Percentiles rank a stretch among this genome's conserved stretches.
Conservation (phyloP, 2,329 filamentous ascomycete species). For the Clonostachys chloroleuca region DNA sequence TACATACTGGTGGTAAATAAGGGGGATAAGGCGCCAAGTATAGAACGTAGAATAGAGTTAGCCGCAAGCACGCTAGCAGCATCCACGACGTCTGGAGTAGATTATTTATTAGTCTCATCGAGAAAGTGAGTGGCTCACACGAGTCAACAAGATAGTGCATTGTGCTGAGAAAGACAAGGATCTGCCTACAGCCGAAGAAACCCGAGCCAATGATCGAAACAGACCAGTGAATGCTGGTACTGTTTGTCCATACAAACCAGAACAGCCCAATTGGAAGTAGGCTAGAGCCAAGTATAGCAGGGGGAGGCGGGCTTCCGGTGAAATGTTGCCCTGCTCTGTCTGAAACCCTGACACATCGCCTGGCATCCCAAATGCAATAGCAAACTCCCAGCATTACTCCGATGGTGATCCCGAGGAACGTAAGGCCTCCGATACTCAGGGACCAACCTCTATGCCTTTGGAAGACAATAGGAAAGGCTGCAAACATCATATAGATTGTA, state of each 20-base stretch:
- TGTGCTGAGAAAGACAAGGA: slow-evolving; percentile 54
- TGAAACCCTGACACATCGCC: background rate
- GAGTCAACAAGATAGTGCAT: slow-evolving; percentile 60
- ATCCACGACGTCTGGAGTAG: slow-evolving; percentile 51
- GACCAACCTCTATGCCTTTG: slow-evolving; percentile 46
- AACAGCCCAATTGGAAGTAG: slow-evolving; percentile 51
- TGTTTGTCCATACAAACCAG: slow-evolving; percentile 56
- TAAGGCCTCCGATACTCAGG: slow-evolving; percentile 43
- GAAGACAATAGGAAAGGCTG: slow-evolving; percentile 50
- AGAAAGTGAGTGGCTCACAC: slow-evolving; percentile 9
- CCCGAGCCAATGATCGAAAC: slow-evolving; percentile 29
- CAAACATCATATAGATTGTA: slow-evolving; percentile 43
- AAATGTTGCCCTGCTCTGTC: slow-evolving; percentile 5
- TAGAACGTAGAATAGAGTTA: slow-evolving; percentile 60
- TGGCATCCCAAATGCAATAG: slow-evolving; percentile 34
- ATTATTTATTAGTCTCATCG: too few species aligned
- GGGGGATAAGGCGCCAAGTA: slow-evolving; percentile 64
- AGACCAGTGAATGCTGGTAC: slow-evolving; percentile 44
- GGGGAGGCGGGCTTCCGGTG: slow-evolving; percentile 51
- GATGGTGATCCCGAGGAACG: slow-evolving; percentile 56
- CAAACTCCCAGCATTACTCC: slow-evolving; percentile 49
- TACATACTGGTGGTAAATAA: slow-evolving; percentile 56
- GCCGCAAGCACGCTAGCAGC: slow-evolving; percentile 66
- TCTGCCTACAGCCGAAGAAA: slow-evolving; percentile 47
- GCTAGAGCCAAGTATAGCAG: slow-evolving; percentile 47